Conservation (phyloP, 2,329 filamentous ascomycete species). For the Pseudonectria buxi region DNA sequence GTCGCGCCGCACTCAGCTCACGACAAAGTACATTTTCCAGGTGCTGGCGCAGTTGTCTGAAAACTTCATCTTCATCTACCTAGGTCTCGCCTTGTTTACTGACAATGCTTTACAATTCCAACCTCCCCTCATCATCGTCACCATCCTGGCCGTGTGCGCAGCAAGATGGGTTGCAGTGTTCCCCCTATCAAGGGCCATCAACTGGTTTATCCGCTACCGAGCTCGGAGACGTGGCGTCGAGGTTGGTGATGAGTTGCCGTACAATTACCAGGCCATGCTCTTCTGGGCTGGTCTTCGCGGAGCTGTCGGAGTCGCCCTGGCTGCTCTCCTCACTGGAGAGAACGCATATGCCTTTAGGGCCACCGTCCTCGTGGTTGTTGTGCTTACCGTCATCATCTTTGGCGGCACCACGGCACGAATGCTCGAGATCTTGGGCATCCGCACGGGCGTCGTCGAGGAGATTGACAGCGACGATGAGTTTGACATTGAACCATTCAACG, state of each 20-base stretch:
- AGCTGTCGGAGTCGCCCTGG: conserved; percentile 90
- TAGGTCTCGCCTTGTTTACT: conserved; percentile 90
- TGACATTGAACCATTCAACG: conserved; percentile 75
- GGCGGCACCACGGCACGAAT: conserved; percentile 95
- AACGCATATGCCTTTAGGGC: conserved; percentile 80
- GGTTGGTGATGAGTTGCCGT: conserved; percentile 79
- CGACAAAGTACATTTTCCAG: conserved; percentile 96
- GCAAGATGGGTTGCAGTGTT: conserved; percentile 94
- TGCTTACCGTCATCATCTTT: conserved; percentile 97
- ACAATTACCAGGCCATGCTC: conserved; percentile 98
- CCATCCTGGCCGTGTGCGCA: conserved; percentile 82
- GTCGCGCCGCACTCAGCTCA: conserved; percentile 93
- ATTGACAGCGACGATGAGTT: conserved; percentile 98
- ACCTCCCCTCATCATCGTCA: conserved; percentile 89
- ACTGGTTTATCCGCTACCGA: conserved; percentile 85
- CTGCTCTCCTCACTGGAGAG: conserved; percentile 75
- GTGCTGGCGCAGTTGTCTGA: conserved; percentile 91
- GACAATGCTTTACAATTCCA: conserved; percentile 85
- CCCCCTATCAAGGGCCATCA: conserved; percentile 81
- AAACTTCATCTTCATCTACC: conserved; percentile 99
- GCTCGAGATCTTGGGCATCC: conserved; percentile 95
- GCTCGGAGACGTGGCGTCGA: conserved; percentile 68
- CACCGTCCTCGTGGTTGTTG: conserved; percentile 94
- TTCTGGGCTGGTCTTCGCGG: conserved; percentile 97
- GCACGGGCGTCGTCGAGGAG: conserved; percentile 93